phyloP scores from a whole-genome alignment of 2,329 filamentous ascomycete genomes.

The Nemania sp. region DNA sequence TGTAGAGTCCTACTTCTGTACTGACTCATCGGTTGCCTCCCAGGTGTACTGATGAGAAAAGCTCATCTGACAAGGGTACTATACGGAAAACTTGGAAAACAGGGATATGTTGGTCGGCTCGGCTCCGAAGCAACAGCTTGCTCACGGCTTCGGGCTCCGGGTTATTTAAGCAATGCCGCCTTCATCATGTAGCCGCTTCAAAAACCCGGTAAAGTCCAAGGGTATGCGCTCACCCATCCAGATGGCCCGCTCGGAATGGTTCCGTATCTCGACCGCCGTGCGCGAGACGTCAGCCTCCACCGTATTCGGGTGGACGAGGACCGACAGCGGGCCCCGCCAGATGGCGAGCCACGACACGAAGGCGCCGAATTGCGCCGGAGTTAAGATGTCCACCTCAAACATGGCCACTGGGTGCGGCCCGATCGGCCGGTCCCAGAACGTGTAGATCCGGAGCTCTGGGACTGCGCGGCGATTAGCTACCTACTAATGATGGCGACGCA shows the following conservation, averaged over 20 bases:
- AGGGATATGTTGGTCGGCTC: too few species aligned
- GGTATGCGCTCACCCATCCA: conserved; percentile 73
- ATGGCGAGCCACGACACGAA: conserved; percentile 85
- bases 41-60: too few species aligned
- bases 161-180: too few species aligned
- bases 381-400: conserved; percentile 92
- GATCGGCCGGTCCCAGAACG: conserved; percentile 73
- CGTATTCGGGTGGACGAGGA: conserved; percentile 81
- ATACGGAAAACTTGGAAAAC: too few species aligned
- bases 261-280: conserved; percentile 46
- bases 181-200: background rate
- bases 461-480: conserved; percentile 57
- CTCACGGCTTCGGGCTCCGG: too few species aligned
- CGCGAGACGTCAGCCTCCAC: conserved; percentile 38
- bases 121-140: too few species aligned
- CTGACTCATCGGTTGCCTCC: too few species aligned
- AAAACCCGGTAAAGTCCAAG: conserved; percentile 51
- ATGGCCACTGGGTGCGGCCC: conserved; percentile 84
- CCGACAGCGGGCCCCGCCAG: conserved; percentile 78
- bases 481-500: too few species aligned
- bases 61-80: too few species aligned
- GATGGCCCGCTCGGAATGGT: conserved; percentile 70
- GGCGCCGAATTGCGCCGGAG: conserved; percentile 83
- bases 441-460: conserved; percentile 82
- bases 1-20: too few species aligned